These are phyloP conservation scores for Collybiopsis luxurians DNA, from an alignment of 768 basidiomycete genomes.

Conservation along the genomic window DNA sequence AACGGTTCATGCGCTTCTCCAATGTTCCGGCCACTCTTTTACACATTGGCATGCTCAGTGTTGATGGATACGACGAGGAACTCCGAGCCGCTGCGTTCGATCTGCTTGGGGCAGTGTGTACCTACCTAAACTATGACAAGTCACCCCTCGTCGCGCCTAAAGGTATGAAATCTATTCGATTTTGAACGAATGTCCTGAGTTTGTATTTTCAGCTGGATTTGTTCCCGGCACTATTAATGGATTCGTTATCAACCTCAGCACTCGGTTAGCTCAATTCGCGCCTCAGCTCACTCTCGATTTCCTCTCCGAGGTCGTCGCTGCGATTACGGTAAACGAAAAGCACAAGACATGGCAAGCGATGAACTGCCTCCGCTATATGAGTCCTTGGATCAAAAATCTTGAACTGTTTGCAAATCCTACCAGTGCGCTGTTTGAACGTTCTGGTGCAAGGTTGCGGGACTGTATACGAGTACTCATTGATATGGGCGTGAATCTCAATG, in stretches of 20 bases:
- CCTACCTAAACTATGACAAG: conserved; percentile 75
- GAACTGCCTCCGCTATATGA: conserved; percentile 77
- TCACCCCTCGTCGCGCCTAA: conserved; percentile 66
- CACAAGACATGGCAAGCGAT: conserved; percentile 40
- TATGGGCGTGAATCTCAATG: conserved; percentile 66
- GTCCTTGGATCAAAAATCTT: conserved; percentile 87
- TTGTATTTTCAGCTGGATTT: conserved; percentile 50
- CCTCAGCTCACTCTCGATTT: conserved; percentile 88
- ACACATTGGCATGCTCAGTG: conserved; percentile 82
- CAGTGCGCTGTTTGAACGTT: conserved; percentile 63
- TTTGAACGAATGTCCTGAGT: not conserved
- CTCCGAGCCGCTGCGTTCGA: conserved; percentile 80
- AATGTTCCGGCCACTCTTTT: conserved; percentile 84
- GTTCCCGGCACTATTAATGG: conserved; percentile 64
- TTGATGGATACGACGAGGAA: conserved; percentile 70
- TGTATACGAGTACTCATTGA: conserved; percentile 79
- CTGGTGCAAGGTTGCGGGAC: conserved; percentile 74
- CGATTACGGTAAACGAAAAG: conserved; percentile 54
- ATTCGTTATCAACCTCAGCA: conserved; percentile 67
- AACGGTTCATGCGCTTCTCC: conserved; percentile 73
- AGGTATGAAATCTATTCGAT: conserved; percentile 38
- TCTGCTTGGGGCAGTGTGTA: conserved; percentile 73
- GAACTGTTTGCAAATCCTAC: conserved; percentile 68
- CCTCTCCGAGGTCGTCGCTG: conserved; percentile 75
- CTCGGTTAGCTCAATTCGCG: conserved; percentile 66